A percentile compares a stretch with the other conserved stretches of the same genome.
Conservation (phyloP, 2,329 filamentous ascomycete genomes). For the Fusarium verrucosum region DNA sequence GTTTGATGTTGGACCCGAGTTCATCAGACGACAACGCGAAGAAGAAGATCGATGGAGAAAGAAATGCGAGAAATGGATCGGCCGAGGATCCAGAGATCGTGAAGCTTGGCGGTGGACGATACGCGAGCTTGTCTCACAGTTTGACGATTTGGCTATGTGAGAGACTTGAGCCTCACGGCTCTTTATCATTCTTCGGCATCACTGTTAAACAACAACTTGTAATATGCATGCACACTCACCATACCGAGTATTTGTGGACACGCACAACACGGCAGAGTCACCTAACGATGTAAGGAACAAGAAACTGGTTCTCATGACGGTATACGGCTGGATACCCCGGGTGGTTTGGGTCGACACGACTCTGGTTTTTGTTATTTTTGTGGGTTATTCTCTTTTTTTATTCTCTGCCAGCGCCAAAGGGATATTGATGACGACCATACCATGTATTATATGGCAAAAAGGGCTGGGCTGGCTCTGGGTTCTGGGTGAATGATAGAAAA, state of each 20-base stretch:
- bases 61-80: slow-evolving; percentile 88
- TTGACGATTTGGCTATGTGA: slow-evolving; percentile 52
- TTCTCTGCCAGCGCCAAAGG: slow-evolving; percentile 25
- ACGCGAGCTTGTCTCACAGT: slow-evolving; percentile 64
- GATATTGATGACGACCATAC: slow-evolving; percentile 37
- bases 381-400: slow-evolving; percentile 14
- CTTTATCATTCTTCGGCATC: slow-evolving; percentile 29
- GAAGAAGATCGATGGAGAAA: slow-evolving; percentile 92
- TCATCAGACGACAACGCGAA: slow-evolving; percentile 85
- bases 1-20: slow-evolving; percentile 96
- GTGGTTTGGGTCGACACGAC: slow-evolving; percentile 12
- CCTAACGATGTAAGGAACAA: slow-evolving; percentile 27
- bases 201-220: slow-evolving; percentile 38
- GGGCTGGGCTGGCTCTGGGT: slow-evolving; percentile 22
- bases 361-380: slow-evolving; percentile 15
- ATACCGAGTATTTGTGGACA: slow-evolving; percentile 37
- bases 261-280: slow-evolving; percentile 25
- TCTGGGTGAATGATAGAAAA: slow-evolving; percentile 42
- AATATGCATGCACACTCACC: slow-evolving; percentile 38
- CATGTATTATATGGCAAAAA: slow-evolving; percentile 40
- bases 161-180: slow-evolving; percentile 16
- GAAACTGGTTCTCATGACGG: slow-evolving; percentile 22
- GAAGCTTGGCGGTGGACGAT: slow-evolving; percentile 82
- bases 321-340: slow-evolving; percentile 39
- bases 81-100: slow-evolving; percentile 63